phyloP scores from a whole-genome alignment of 1,139 yeast species.

The Yamadazyma blattariae region DNA sequence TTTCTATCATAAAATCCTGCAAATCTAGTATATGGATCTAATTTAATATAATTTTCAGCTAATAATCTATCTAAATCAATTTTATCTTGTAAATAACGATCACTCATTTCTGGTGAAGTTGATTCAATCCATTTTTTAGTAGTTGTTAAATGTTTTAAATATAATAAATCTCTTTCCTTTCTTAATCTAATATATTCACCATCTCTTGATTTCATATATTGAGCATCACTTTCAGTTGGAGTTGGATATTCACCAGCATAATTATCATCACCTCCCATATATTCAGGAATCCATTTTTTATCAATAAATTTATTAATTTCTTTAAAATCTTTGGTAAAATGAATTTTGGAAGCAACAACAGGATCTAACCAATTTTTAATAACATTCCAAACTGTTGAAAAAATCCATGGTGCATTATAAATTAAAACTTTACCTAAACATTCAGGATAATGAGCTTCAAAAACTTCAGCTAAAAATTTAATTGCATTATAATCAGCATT shows the following conservation, averaged over 20 bases:
- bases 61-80: conserved; percentile 27
- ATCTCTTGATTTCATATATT: conserved; percentile 27
- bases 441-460: conserved; percentile 51
- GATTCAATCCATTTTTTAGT: conserved; percentile 43
- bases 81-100: conserved; percentile 38
- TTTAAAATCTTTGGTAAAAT: conserved; percentile 37
- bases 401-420: conserved; percentile 51
- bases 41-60: conserved; percentile 30
- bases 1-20: conserved; percentile 42
- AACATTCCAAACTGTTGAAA: conserved; percentile 45
- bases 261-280: conserved; percentile 39
- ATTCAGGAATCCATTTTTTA: conserved; percentile 32
- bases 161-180: conserved; percentile 32
- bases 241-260: conserved; percentile 25
- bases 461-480: conserved; percentile 43
- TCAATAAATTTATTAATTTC: conserved; percentile 35
- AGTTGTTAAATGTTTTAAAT: conserved; percentile 29
- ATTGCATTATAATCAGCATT: conserved; percentile 45
- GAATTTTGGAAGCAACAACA: conserved; percentile 42
- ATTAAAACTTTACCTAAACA: conserved; percentile 39
- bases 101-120: conserved; percentile 39
- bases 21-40: conserved; percentile 41
- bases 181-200: conserved; percentile 23
- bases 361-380: conserved; percentile 49
- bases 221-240: conserved; percentile 28